phyloP scores from a whole-genome alignment of 2,329 filamentous ascomycete genomes.

The Simplicillium sp. region DNA sequence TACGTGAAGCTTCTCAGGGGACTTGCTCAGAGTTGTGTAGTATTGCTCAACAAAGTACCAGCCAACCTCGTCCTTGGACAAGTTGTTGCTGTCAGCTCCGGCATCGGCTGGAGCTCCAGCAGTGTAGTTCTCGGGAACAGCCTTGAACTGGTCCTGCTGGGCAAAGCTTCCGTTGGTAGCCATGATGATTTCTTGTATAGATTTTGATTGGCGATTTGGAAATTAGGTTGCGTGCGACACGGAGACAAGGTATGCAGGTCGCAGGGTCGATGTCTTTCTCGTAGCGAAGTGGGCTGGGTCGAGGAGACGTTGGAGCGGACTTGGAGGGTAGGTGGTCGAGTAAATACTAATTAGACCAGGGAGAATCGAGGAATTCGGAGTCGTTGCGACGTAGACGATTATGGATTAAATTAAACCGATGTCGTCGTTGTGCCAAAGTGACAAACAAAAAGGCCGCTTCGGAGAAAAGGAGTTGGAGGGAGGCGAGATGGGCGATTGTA shows the following conservation, averaged over 20 bases:
- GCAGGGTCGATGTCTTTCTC: too few relatives aligned
- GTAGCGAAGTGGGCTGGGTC: too few relatives aligned
- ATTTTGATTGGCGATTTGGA: constrained; percentile 2
- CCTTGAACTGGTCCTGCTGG: constrained; percentile 33
- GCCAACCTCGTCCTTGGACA: constrained; percentile 86
- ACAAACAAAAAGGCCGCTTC: too few relatives aligned
- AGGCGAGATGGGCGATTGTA: not conserved
- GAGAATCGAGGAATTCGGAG: not conserved
- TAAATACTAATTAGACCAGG: too few relatives aligned
- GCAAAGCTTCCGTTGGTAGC: constrained; percentile 47
- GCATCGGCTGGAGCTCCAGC: constrained; percentile 15
- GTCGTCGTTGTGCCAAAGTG: too few relatives aligned
- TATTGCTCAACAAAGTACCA: constrained; percentile 99
- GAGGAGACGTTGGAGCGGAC: too few relatives aligned
- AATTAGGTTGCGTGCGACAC: not conserved
- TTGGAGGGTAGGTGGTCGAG: too few relatives aligned
- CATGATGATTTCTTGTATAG: constrained; percentile 27
- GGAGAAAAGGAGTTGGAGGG: constrained; percentile 2
- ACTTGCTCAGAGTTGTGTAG: constrained; percentile 94
- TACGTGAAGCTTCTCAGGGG: constrained; percentile 83
- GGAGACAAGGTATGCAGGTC: too few relatives aligned
- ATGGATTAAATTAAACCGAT: too few relatives aligned
- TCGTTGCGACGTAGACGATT: not conserved
- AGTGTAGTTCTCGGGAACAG: constrained; percentile 26
- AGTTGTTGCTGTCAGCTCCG: constrained; percentile 31